Base-by-base conservation (phyloP, 2,329 filamentous ascomycete genomes). In the Xylariaceae sp. region DNA sequence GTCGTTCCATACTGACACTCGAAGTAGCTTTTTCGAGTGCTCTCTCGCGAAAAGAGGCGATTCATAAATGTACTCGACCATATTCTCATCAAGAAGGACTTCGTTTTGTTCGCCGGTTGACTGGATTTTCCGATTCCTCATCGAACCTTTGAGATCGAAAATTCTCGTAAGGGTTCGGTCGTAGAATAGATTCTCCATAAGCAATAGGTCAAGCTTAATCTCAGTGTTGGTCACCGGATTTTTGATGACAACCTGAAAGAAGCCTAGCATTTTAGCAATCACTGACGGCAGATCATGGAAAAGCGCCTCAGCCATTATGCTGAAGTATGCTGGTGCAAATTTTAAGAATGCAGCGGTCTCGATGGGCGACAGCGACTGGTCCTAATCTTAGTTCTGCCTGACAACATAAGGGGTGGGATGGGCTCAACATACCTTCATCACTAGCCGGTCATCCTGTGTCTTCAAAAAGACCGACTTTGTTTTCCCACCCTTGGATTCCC, bases 181-280 rank as follows among this genome's bases (percentile, higher is more conserved):
- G 70, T 99, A 99, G 73, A 99, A 99, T 16, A 99, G 78, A 65
- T 99, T 99, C 75, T 99, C 95, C 87, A 98, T 99, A 18, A 99
- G 83, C 3, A 99, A 80, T 50, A 99, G 82, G 73, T 96, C 96
- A 74, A 93, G 91, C 71, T 96, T 96, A 73, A 96, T 93, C 71
- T 99, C 95, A 0, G 90, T 90, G 48, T 92, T 93, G 0, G 93
- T 97, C 18, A 85, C 81, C 0, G 95, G 91, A 66, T 98, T 98
- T 77, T 96, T 97, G 76, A 99, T 96, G 63, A 93, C 89, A 47
- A 99, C 89, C 67, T 98, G 93, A 77, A 96, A 99, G 72, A 99
- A 96, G 0, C 95, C 95, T 51, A 99, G 85, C 95, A 99, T 99
- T 77, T 99, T 99, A 26, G 95, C 95, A 68, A 99, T 99, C 42